phyloP scores from a whole-genome alignment of 1,284 basidiomycete species.

The Melampsora larici-populina region DNA sequence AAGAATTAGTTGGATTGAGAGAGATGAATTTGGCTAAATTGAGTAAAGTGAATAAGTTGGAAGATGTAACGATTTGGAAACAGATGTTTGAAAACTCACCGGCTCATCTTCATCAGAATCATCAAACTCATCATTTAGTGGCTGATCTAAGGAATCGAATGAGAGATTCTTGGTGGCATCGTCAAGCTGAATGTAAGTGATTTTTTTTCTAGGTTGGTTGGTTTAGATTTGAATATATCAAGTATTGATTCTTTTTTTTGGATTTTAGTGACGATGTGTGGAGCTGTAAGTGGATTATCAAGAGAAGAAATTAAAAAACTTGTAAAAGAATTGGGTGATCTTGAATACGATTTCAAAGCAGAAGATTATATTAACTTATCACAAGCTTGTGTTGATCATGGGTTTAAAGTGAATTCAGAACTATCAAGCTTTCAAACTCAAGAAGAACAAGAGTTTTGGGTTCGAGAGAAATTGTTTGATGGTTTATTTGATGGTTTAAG shows the following conservation, averaged over 20 bases:
- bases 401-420: constrained; percentile 6
- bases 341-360: neutral
- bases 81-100: constrained; percentile 1
- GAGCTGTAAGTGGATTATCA: constrained; percentile 9
- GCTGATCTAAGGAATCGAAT: constrained; percentile 13
- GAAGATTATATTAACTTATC: constrained; percentile 27
- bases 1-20: neutral
- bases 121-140: neutral
- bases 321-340: constrained; percentile 17
- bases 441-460: constrained; percentile 37
- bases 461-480: constrained; percentile 31
- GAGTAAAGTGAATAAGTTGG: neutral
- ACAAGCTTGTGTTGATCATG: constrained; percentile 31
- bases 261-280: constrained; percentile 34
- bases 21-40: neutral
- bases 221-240: neutral
- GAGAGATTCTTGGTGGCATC: constrained; percentile 42
- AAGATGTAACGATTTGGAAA: constrained; percentile 2
- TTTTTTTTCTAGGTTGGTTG: no score
- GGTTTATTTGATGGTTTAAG: constrained; percentile 35
- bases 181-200: constrained; percentile 40
- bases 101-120: neutral
- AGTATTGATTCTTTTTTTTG: neutral
- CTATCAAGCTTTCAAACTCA: neutral
- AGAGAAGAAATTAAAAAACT: constrained; percentile 11